Base-by-base conservation (phyloP, 2,329 filamentous ascomycete species). In the Colletotrichum limetticola region DNA sequence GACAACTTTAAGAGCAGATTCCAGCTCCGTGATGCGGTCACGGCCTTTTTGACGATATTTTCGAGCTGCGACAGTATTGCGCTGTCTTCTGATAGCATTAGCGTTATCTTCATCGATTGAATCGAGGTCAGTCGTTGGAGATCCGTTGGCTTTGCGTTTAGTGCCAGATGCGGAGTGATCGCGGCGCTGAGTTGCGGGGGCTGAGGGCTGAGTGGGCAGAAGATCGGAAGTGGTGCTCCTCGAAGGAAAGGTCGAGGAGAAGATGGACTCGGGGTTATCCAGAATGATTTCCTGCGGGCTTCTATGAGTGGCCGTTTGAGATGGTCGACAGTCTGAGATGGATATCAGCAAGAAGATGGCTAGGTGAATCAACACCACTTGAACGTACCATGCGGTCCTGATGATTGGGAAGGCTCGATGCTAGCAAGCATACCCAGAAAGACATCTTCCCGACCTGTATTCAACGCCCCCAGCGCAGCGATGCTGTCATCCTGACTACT, bases 21-120 rank as follows among this genome's bases (percentile, higher is more conserved):
- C 90, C 22, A 92, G 83, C 74, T 87, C 85, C 62, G 82, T 77
- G 77, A 91, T 87, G 63, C 90, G 88, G 77, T 92, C 90, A 35
- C 91, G 82, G 74, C 90, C 89, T 78, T 91, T 91, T 78, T 92
- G 90, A 24, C 91, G 88, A 80, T 91, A 92, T 63, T 89, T 87
- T 55, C 89, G 86, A 52, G 91, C 91, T 9, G 91, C 91, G 66
- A 91, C 83, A 42, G 89, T 92, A 81, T 92, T 92, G 74, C 88
- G 87, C 74, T 87, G 86, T 26, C 91, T 88, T 80, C 91, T 92
- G 66, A 79, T 68, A 1, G 37, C 14, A 11, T 57, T 37, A 14
- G 11, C 12, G 14, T 3, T 49, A 11, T 28, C 52, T 12, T 57
- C 53, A n/a, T 46, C 63, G 5, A 42, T 14, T 3, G 19, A 24